phyloP scores from a whole-genome alignment of 2,329 filamentous ascomycete genomes.

The Botrytis fragariae region DNA sequence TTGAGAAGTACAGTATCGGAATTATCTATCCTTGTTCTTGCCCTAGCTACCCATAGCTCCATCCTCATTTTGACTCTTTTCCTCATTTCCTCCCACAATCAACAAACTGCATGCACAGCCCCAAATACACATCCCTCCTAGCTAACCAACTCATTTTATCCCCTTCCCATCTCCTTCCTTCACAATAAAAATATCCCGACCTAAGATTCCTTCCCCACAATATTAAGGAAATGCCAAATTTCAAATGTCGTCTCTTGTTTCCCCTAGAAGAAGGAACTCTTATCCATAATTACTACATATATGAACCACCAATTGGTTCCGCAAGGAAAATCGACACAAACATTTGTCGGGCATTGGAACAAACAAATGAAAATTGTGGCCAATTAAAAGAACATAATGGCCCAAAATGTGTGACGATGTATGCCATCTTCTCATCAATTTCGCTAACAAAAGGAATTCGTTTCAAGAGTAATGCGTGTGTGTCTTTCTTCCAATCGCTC shows the following conservation, averaged over 20 bases:
- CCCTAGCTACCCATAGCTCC: conserved; percentile 37
- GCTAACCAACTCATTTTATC: conserved; percentile 1
- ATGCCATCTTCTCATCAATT: conserved; percentile 17
- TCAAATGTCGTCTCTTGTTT: conserved; percentile 4
- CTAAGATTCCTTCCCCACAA: not conserved
- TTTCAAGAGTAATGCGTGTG: conserved; percentile 9
- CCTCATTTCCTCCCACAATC: conserved; percentile 31
- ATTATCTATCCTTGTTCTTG: conserved; percentile 18
- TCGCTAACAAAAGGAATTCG: conserved; percentile 14
- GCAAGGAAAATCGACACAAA: not conserved
- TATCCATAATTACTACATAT: conserved; percentile 18
- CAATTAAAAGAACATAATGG: not conserved
- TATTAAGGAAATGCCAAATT: conserved; percentile 6
- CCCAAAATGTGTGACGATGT: not conserved
- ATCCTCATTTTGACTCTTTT: conserved; percentile 43
- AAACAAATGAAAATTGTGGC: conserved; percentile 3
- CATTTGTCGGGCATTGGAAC: not conserved
- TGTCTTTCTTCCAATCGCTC: not conserved
- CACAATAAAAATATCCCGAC: conserved; percentile 42
- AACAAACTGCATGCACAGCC: not conserved
- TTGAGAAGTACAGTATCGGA: conserved; percentile 13
- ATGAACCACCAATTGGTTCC: conserved; percentile 5
- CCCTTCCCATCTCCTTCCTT: not conserved
- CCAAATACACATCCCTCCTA: not conserved
- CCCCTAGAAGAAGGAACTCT: not conserved